Evolutionary conservation across 331 rosid genomes (phyloP), one percentile per base, ranked within the genome.

Genomic region (Prunus yedoensis): DNA sequence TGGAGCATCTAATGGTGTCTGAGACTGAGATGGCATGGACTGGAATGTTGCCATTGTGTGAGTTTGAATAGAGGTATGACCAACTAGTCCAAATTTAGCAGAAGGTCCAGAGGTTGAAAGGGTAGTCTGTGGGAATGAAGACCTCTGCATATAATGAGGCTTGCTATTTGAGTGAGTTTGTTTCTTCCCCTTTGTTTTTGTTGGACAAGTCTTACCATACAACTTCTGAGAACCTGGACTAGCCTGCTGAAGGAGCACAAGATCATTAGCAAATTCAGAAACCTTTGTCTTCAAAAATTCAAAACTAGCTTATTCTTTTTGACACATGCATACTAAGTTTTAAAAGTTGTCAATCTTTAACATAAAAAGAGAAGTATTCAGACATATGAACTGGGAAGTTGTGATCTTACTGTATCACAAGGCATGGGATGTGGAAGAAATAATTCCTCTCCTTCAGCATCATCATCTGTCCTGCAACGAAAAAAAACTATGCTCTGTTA

Each of bases 381-480:
- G 35, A 75, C 21, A 68, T 60, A 69, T 76, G 38, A 53, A 38
- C 62, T 70, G 62, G 43, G 78, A 58, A 75, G 64, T 71, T 47
- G 20, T 70, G 67, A 79, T 68, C 87, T 88, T 80, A 93, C 97
- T 41, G 73, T 75, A 35, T 85, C 80, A 52, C 66, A 62, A 38
- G 79, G 41, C 43, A 57, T 32, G 66, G 80, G 73, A 73, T 72
- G 70, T 62, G 75, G 82, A 74, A 83, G 84, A 88, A 93, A 91
- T 74, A 91, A 58, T 38, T 89, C 90, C 73, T 88, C 96, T 54
- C 86, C 91, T 68, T 82, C 88, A 71, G 96, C 92, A 59, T 88
- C 94, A 46, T 85, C 88, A 76, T 93, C 96, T 69, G 89, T 84
- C 89, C 98, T 93, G 88, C 54, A 79, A 86, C 6, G 25, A 58